Evolutionary conservation across 1,284 basidiomycete species (phyloP).

Genomic region (Apiotrichum gracile): DNA sequence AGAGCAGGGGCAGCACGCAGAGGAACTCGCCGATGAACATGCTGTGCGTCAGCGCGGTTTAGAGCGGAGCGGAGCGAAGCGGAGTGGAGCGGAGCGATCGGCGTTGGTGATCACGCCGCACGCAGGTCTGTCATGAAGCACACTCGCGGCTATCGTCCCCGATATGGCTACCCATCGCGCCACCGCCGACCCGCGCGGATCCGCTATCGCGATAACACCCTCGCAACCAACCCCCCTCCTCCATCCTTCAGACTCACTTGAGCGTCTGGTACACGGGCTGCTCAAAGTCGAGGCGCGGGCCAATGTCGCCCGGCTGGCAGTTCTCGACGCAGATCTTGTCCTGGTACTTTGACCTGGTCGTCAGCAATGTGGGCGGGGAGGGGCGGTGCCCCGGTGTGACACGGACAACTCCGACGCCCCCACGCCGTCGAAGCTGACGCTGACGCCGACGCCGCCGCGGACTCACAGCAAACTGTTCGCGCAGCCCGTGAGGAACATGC

Average conservation of each 20-base stretch:
- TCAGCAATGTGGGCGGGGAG: background rate
- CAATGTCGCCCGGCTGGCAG: constrained; percentile 54
- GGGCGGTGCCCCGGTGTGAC: too few relatives aligned
- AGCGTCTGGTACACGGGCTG: constrained; percentile 85
- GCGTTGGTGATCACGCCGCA: too few relatives aligned
- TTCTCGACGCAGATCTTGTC: constrained; percentile 96
- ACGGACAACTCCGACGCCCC: background rate
- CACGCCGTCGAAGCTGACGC: too few relatives aligned
- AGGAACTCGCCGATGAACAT: constrained; percentile 81
- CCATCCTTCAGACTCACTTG: constrained; percentile 67
- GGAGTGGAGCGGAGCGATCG: too few relatives aligned
- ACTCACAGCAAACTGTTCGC: constrained; percentile 46
- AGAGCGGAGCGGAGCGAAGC: too few relatives aligned
- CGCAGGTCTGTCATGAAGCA: too few relatives aligned
- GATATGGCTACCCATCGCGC: too few relatives aligned
- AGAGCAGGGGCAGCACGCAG: constrained; percentile 77
- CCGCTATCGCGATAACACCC: too few relatives aligned
- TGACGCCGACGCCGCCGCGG: background rate
- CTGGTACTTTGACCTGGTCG: constrained; percentile 38
- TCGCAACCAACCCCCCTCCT: too few relatives aligned
- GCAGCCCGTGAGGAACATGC: constrained; percentile 52
- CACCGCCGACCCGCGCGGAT: too few relatives aligned
- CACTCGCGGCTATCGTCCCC: too few relatives aligned
- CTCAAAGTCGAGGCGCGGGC: constrained; percentile 64
- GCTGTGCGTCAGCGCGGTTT: constrained; percentile 19